Conservation (phyloP, 306 rosid species). For the Gastrolobium bilobum region DNA sequence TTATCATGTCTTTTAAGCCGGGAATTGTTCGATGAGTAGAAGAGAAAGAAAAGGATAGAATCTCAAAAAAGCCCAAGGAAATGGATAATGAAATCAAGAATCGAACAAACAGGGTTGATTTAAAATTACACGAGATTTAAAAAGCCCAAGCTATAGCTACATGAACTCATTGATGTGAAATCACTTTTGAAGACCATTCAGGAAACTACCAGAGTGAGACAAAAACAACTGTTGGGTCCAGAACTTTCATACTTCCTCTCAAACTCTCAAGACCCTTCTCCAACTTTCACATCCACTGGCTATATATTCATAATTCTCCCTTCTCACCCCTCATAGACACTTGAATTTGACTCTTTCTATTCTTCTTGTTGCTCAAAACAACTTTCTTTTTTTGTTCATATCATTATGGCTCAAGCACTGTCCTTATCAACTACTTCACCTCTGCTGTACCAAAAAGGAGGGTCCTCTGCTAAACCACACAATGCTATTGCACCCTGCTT, state of each 20-base stretch:
- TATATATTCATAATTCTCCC: conserved; percentile 53
- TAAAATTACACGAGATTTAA: not conserved
- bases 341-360: not conserved
- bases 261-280: conserved; percentile 64
- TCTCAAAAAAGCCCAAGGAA: not conserved
- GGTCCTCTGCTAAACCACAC: conserved; percentile 25
- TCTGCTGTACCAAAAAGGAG: conserved; percentile 50
- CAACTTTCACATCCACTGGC: conserved; percentile 50
- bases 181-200: conserved; percentile 53
- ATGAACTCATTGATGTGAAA: not conserved
- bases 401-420: conserved; percentile 66
- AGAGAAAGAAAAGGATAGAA: not conserved
- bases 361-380: not conserved
- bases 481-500: conserved; percentile 40
- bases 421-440: conserved; percentile 55
- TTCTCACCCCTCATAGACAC: not conserved
- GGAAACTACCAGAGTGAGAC: conserved; percentile 51
- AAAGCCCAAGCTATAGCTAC: not conserved
- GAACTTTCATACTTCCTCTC: conserved; percentile 55
- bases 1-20: not conserved
- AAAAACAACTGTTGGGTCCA: conserved; percentile 51
- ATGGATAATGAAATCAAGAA: not conserved
- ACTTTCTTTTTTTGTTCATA: not conserved
- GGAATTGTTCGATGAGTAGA: not conserved
- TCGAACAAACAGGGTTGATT: not conserved